Evolutionary conservation across 2,329 filamentous ascomycete genomes (phyloP).

Genomic region (Colletotrichum graminicola): DNA sequence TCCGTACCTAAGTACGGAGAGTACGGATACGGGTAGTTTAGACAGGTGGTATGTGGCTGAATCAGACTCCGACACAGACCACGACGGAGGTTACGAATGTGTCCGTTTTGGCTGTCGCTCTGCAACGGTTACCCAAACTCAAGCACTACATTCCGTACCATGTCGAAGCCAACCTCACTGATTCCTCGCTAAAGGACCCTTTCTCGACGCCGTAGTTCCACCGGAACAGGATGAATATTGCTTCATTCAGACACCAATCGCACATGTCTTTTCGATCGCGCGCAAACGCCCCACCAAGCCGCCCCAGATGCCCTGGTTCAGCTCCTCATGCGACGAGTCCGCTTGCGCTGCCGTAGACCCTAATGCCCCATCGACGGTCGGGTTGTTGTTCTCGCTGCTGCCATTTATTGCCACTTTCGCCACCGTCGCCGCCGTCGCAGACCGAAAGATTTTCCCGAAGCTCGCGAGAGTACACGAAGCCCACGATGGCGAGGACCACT

Average conservation of each 20-base stretch:
- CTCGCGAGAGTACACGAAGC: constrained; percentile 68
- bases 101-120: constrained; percentile 13
- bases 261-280: constrained; percentile 34
- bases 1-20: too few relatives aligned
- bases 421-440: constrained; percentile 71
- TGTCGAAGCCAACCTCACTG: constrained; percentile 27
- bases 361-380: constrained; percentile 53
- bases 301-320: constrained; percentile 42
- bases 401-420: constrained; percentile 81
- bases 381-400: constrained; percentile 69
- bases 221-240: constrained; percentile 20
- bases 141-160: constrained; percentile 27
- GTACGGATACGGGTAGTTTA: too few relatives aligned
- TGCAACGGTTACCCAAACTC: constrained; percentile 28
- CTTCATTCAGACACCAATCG: constrained; percentile 9
- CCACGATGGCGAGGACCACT: constrained; percentile 70
- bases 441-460: constrained; percentile 78
- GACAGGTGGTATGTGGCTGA: constrained; percentile 24
- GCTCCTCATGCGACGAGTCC: constrained; percentile 67
- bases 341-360: constrained; percentile 64
- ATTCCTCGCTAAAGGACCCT: constrained; percentile 25
- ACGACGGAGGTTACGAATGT: constrained; percentile 5
- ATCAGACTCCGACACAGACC: constrained; percentile 22
- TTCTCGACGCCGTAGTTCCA: not conserved
- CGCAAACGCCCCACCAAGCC: constrained; percentile 22